A percentile compares a stretch with the other conserved stretches of the same genome.
phyloP scores from a whole-genome alignment of 1,284 basidiomycete genomes.

The Wallemia mellicola region DNA sequence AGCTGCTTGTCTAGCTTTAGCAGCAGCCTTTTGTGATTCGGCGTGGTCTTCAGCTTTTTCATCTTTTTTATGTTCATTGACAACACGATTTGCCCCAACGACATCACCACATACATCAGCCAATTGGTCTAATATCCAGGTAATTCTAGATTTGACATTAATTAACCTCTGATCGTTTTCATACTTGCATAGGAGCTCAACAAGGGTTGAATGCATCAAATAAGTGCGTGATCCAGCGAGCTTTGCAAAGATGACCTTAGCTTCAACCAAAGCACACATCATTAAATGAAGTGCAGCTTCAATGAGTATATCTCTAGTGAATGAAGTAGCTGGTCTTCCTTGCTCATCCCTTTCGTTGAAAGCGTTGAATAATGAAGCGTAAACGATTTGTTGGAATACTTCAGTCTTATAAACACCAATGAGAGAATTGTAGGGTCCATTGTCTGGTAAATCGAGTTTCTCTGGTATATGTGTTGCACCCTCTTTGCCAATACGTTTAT shows the following conservation, averaged over 20 bases:
- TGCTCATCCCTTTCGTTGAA: slow-evolving; percentile 29
- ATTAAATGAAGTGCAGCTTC: slow-evolving; percentile 62
- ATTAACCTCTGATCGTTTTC: slow-evolving; percentile 44
- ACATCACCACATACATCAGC: slow-evolving; percentile 25
- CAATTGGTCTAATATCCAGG: slow-evolving; percentile 42
- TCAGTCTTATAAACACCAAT: slow-evolving; percentile 31
- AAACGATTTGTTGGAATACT: slow-evolving; percentile 40
- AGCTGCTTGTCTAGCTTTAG: slow-evolving; percentile 53
- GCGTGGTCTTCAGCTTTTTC: slow-evolving; percentile 24
- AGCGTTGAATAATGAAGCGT: slow-evolving; percentile 35
- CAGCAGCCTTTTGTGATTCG: slow-evolving; percentile 41
- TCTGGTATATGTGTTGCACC: slow-evolving; percentile 48
- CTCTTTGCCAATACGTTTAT: slow-evolving; percentile 28
- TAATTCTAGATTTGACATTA: slow-evolving; percentile 32
- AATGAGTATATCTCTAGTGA: slow-evolving; percentile 55
- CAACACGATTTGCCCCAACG: slow-evolving; percentile 14
- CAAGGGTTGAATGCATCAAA: slow-evolving; percentile 24
- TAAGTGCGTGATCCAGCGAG: slow-evolving; percentile 25
- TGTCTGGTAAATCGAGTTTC: slow-evolving; percentile 25
- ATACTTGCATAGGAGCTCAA: slow-evolving; percentile 39
- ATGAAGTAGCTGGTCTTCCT: slow-evolving; percentile 24
- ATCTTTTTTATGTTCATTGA: slow-evolving; percentile 14
- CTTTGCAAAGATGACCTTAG: slow-evolving; percentile 29
- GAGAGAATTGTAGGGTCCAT: slow-evolving; percentile 35
- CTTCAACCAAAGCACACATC: slow-evolving; percentile 49